Evolutionary conservation across 2,329 filamentous ascomycete genomes (phyloP), one percentile per base, ranked within the genome.

Genomic region (Scedosporium apiospermum): DNA sequence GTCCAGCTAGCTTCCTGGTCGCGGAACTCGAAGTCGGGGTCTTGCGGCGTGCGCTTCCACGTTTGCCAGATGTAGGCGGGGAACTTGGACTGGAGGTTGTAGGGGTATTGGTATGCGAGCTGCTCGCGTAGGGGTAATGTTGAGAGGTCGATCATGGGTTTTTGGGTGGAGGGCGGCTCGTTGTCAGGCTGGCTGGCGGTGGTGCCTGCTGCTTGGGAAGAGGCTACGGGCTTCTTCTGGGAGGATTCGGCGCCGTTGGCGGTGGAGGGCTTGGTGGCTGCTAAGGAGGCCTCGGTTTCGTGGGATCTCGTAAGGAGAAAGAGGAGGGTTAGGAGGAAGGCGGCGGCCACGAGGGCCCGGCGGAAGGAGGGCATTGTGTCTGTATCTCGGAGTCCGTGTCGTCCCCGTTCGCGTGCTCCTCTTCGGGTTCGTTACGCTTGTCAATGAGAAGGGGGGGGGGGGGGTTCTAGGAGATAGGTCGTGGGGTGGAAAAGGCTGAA

Each of bases 51-150:
- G 70, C 86, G 88, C 75, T 96, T 97, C 95, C 95, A 99, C 14
- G 95, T 99, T 80, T 99, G 95, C 95, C 95, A 99, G 71, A 99
- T 96, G 79, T 96, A 98, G 63, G 92, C 93, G 3, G 95, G 95
- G 74, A 98, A 98, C 74, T 93, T 96, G 68, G 81, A 76, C 71
- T 92, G 86, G 65, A 93, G 82, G 70, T 96, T 90, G 80, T 98
- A 99, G 21, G 93, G 91, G 75, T 95, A 98, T 69, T 96, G 90
- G 78, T 96, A 97, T 61, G 88, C 88, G 63, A 99, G 85, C 77
- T 95, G 96, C 78, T 83, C 89, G 80, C 79, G 81, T 61, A 93
- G 81, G 16, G 89, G 86, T 76, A 90, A 86, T 71, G 82, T 84
- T 64, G 86, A 85, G 71, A 90, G 81, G 73, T 93, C 88, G 62